These are phyloP conservation scores for Zygosaccharomyces rouxii DNA, from an alignment of 805 yeast species.

Conservation along the genomic window DNA sequence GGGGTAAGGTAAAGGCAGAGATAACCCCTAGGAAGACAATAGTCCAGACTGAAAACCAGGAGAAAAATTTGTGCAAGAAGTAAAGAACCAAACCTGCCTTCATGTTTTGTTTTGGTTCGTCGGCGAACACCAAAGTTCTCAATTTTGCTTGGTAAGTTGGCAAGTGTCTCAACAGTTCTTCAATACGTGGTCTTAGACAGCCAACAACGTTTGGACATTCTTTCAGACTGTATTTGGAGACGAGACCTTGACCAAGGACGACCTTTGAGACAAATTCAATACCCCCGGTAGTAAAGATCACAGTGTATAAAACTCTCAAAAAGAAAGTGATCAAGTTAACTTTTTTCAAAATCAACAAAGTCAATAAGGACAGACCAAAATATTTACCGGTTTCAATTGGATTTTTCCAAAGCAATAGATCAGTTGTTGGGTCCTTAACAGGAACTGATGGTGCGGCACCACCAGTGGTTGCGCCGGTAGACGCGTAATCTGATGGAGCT, in stretches of 20 bases:
- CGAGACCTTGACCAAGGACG: constrained; percentile 72
- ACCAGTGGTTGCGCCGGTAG: neutral
- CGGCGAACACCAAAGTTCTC: constrained; percentile 60
- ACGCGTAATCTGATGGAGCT: constrained; percentile 1
- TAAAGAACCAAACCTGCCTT: constrained; percentile 67
- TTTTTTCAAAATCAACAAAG: constrained; percentile 54
- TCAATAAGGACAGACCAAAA: constrained; percentile 56
- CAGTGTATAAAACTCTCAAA: constrained; percentile 56
- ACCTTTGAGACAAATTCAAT: constrained; percentile 74
- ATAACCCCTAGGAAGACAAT: constrained; percentile 55
- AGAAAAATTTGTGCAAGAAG: constrained; percentile 64
- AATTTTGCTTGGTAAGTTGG: constrained; percentile 49
- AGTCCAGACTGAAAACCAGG: constrained; percentile 69
- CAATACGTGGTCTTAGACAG: constrained; percentile 31
- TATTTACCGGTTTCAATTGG: constrained; percentile 71
- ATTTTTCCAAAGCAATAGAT: constrained; percentile 34
- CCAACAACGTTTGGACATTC: constrained; percentile 35
- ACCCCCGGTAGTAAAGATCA: constrained; percentile 58
- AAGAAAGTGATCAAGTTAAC: constrained; percentile 59
- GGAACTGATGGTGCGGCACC: constrained; percentile 1
- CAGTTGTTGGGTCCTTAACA: constrained; percentile 10
- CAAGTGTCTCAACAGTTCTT: constrained; percentile 33
- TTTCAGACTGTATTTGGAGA: constrained; percentile 66
- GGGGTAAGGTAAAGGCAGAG: constrained; percentile 69
- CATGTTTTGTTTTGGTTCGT: constrained; percentile 66